phyloP scores from a whole-genome alignment of 2,329 filamentous ascomycete genomes.

The Nemania sp. region DNA sequence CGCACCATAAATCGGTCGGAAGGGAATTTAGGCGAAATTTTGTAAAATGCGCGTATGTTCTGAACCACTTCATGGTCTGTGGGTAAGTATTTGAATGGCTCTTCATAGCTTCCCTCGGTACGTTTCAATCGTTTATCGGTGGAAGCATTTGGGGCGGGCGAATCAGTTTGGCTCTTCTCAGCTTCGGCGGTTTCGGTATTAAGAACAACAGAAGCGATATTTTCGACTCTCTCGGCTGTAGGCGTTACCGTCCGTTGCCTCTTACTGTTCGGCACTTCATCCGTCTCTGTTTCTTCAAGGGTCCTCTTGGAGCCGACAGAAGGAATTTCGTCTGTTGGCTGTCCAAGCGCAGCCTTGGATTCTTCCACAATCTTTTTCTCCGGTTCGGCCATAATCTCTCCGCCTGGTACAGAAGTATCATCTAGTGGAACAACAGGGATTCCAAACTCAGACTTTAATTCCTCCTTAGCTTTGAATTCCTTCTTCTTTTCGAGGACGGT shows the following conservation, averaged over 20 bases:
- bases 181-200: slow-evolving; percentile 26
- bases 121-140: slow-evolving; percentile 48
- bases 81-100: slow-evolving; percentile 90
- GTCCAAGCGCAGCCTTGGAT: slow-evolving; percentile 37
- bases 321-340: slow-evolving; percentile 40
- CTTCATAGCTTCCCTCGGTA: slow-evolving; percentile 66
- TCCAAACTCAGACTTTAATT: slow-evolving; percentile 56
- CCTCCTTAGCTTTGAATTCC: slow-evolving; percentile 78
- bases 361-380: slow-evolving; percentile 45
- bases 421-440: slow-evolving; percentile 24
- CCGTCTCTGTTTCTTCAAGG: slow-evolving; percentile 41
- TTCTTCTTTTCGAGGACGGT: slow-evolving; percentile 88
- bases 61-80: slow-evolving; percentile 74
- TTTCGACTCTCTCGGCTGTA: slow-evolving; percentile 28
- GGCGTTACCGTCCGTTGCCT: slow-evolving; percentile 48
- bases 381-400: slow-evolving; percentile 24
- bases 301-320: slow-evolving; percentile 41
- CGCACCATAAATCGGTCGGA: slow-evolving; percentile 93
- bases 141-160: slow-evolving; percentile 28
- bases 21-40: slow-evolving; percentile 81
- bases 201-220: slow-evolving; percentile 17
- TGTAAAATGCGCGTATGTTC: slow-evolving; percentile 82
- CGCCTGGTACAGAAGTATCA: slow-evolving; percentile 23
- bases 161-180: slow-evolving; percentile 25
- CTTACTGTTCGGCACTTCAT: slow-evolving; percentile 48